Percentiles rank a stretch among this genome's conserved stretches.
These are phyloP conservation scores for Aspergillus sparsus DNA, from an alignment of 495 filamentous ascomycete species.

Conservation along the genomic window DNA sequence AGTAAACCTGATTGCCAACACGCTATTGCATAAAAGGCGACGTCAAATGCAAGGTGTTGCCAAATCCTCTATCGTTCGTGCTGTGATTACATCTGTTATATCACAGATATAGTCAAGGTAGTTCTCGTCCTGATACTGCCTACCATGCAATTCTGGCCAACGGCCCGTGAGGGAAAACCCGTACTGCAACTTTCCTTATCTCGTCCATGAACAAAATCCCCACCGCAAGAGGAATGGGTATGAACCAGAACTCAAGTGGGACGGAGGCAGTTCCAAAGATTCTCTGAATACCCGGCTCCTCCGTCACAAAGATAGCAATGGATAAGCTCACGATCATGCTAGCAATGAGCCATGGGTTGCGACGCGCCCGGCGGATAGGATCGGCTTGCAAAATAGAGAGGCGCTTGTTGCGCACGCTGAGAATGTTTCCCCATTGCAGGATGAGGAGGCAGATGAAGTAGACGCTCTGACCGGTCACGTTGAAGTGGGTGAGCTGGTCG, in stretches of 20 bases:
- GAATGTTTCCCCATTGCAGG: constrained; percentile 54
- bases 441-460: constrained; percentile 74
- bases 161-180: constrained; percentile 42
- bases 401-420: constrained; percentile 51
- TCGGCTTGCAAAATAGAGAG: constrained; percentile 54
- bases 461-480: constrained; percentile 58
- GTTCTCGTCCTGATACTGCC: not conserved
- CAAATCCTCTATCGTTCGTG: too few relatives aligned
- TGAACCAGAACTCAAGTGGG: constrained; percentile 53
- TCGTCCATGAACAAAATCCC: constrained; percentile 54
- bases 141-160: constrained; percentile 51
- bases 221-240: constrained; percentile 50
- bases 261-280: constrained; percentile 51
- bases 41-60: too few relatives aligned
- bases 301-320: constrained; percentile 55
- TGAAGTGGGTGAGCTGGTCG: constrained; percentile 44
- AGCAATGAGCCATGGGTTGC: constrained; percentile 52
- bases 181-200: constrained; percentile 47
- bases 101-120: too few relatives aligned
- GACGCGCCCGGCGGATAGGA: constrained; percentile 47
- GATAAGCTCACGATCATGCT: constrained; percentile 44
- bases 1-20: too few relatives aligned
- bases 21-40: too few relatives aligned
- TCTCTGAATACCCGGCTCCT: constrained; percentile 49
- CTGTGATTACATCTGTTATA: too few relatives aligned